These are phyloP conservation scores for Irpex sp. DNA, from an alignment of 1,284 basidiomycete genomes.

Conservation along the genomic window DNA sequence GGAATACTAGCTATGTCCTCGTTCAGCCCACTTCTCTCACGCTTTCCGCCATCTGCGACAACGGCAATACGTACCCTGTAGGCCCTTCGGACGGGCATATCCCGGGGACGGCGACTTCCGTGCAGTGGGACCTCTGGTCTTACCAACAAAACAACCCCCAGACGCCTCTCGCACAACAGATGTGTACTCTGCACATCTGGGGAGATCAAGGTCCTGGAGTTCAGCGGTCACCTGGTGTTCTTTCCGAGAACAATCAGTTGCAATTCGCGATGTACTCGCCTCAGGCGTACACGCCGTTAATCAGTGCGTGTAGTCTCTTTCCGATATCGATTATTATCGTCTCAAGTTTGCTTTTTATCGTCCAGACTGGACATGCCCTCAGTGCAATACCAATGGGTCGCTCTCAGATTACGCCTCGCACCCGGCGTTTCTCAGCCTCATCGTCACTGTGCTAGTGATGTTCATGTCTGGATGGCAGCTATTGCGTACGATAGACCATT, in stretches of 20 bases:
- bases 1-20: conserved; percentile 80
- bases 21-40: conserved; percentile 73
- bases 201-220: conserved; percentile 74
- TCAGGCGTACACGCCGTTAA: conserved; percentile 67
- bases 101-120: conserved; percentile 62
- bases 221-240: conserved; percentile 55
- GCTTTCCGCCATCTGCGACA: conserved; percentile 77
- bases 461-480: conserved; percentile 70
- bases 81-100: conserved; percentile 76
- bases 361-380: conserved; percentile 74
- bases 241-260: conserved; percentile 68
- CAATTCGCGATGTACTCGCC: conserved; percentile 88
- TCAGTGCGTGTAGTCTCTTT: conserved; percentile 48
- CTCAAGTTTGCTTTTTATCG: conserved; percentile 6
- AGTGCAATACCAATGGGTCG: conserved; percentile 51
- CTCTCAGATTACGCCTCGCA: conserved; percentile 46
- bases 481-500: conserved; percentile 33
- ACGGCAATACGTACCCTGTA: conserved; percentile 86
- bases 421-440: conserved; percentile 62
- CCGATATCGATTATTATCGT: neutral
- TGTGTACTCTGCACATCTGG: conserved; percentile 77
- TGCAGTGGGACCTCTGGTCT: conserved; percentile 80
- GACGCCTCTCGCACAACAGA: conserved; percentile 67
- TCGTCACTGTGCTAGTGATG: conserved; percentile 69
- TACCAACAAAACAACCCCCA: conserved; percentile 69